These are phyloP conservation scores for Ophiocordyceps camponoti-saundersi DNA, from an alignment of 2,329 filamentous ascomycete species.

Conservation along the genomic window DNA sequence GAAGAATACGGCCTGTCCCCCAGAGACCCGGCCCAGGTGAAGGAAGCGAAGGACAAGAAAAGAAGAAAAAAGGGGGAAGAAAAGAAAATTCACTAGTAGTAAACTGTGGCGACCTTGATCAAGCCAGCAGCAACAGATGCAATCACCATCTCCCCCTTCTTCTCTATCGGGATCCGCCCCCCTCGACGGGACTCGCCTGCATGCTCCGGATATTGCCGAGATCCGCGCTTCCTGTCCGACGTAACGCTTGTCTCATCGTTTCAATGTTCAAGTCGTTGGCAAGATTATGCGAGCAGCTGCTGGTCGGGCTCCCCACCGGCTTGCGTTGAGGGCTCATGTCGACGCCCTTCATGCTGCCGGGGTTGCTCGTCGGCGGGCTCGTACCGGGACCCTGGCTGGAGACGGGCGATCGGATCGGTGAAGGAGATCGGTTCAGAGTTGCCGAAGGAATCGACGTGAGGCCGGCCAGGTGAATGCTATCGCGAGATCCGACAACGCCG, in stretches of 20 bases:
- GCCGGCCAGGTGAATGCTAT: conserved; percentile 53
- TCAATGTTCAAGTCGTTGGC: conserved; percentile 64
- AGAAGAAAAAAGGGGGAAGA: neutral
- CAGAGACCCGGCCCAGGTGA: neutral
- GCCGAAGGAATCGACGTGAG: conserved; percentile 41
- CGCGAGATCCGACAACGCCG: conserved; percentile 35
- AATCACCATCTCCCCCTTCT: neutral
- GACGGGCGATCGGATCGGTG: conserved; percentile 62
- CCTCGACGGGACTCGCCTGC: conserved; percentile 40
- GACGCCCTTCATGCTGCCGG: conserved; percentile 55
- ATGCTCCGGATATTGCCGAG: conserved; percentile 39
- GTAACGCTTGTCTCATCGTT: conserved; percentile 81
- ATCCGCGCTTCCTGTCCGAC: conserved; percentile 73
- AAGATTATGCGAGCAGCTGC: conserved; percentile 33
- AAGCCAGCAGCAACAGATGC: neutral
- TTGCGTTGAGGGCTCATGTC: conserved; percentile 49
- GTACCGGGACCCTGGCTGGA: conserved; percentile 52
- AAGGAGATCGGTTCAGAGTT: conserved; percentile 51
- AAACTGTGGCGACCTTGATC: neutral
- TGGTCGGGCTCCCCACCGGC: conserved; percentile 45
- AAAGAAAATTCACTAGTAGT: neutral
- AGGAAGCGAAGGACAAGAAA: neutral
- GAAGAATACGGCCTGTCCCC: conserved; percentile 1
- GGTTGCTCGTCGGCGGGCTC: conserved; percentile 62
- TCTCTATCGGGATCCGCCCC: conserved; percentile 10